phyloP scores from a whole-genome alignment of 345 rosid genomes.

The Citrus trifoliata region DNA sequence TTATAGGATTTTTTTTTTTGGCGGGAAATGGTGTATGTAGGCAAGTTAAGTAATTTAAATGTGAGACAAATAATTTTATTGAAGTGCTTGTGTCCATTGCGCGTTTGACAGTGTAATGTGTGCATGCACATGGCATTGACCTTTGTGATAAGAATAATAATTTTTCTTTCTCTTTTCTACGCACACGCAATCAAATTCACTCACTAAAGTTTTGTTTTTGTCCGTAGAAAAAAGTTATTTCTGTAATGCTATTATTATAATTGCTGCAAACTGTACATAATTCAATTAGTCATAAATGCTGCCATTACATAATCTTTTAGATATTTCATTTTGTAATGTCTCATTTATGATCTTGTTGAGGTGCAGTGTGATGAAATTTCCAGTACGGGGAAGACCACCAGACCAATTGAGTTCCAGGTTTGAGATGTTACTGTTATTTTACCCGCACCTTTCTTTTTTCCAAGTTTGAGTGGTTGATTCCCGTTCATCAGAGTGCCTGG shows the following conservation, averaged over 20 bases:
- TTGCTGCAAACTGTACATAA: background rate
- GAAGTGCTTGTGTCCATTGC: background rate
- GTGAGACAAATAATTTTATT: background rate
- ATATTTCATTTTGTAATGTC: background rate
- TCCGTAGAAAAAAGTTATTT: background rate
- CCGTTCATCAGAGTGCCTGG: background rate
- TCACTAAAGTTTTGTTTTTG: background rate
- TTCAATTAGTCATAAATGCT: background rate
- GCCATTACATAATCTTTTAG: background rate
- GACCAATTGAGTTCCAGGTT: constrained; percentile 66
- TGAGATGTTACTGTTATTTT: background rate
- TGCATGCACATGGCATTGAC: background rate
- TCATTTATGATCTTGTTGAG: constrained; percentile 2
- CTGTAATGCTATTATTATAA: background rate
- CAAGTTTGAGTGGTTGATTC: background rate
- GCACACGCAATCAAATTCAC: background rate
- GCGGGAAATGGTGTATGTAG: background rate
- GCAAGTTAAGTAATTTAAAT: background rate
- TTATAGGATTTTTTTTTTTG: background rate
- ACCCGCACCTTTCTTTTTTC: background rate
- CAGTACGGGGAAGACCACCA: constrained; percentile 41
- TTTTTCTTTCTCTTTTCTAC: too few relatives aligned
- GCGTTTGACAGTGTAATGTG: background rate
- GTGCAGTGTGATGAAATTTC: constrained; percentile 66
- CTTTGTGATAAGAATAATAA: background rate